Conservation (phyloP, 176 grass and related monocot species). For the Areca catechu region DNA sequence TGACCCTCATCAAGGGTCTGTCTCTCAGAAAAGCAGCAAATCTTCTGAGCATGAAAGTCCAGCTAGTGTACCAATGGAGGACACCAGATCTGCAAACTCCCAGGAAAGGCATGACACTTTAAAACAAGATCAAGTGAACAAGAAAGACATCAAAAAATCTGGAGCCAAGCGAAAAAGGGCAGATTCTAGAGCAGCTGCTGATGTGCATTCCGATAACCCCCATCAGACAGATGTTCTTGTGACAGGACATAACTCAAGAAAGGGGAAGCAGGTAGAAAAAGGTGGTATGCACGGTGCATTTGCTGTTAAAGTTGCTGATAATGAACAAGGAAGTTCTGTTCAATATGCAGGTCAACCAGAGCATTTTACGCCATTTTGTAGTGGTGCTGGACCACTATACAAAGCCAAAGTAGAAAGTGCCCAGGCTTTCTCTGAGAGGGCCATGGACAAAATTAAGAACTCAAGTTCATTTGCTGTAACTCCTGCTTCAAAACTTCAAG, state of each 20-base stretch:
- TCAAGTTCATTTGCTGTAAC: slow-evolving; percentile 42
- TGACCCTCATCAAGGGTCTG: slow-evolving; percentile 61
- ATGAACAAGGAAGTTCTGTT: slow-evolving; percentile 46
- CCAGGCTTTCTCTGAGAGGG: slow-evolving; percentile 40
- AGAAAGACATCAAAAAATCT: slow-evolving; percentile 36
- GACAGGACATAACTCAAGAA: slow-evolving; percentile 48
- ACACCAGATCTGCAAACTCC: slow-evolving; percentile 84
- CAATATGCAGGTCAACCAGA: slow-evolving; percentile 27
- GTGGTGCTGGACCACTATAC: slow-evolving; percentile 36
- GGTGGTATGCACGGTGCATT: slow-evolving; percentile 38
- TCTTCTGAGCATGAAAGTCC: slow-evolving; percentile 67
- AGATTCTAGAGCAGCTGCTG: slow-evolving; percentile 50
- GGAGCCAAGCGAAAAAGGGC: slow-evolving; percentile 77
- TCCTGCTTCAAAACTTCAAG: slow-evolving; percentile 49
- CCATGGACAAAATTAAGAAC: slow-evolving; percentile 38
- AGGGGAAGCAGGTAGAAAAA: slow-evolving; percentile 60
- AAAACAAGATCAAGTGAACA: slow-evolving; percentile 76
- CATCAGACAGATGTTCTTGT: slow-evolving; percentile 63
- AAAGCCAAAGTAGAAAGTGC: slow-evolving; percentile 35
- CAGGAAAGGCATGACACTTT: slow-evolving; percentile 57
- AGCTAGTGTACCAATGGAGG: slow-evolving; percentile 70
- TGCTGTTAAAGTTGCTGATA: slow-evolving; percentile 30
- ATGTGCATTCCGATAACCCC: slow-evolving; percentile 55
- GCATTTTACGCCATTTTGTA: slow-evolving; percentile 35
- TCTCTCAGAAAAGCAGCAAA: slow-evolving; percentile 57